Percentiles rank a stretch among this genome's conserved stretches.
phyloP scores from a whole-genome alignment of 2,329 filamentous ascomycete genomes.

The Cryphonectria radicalis region DNA sequence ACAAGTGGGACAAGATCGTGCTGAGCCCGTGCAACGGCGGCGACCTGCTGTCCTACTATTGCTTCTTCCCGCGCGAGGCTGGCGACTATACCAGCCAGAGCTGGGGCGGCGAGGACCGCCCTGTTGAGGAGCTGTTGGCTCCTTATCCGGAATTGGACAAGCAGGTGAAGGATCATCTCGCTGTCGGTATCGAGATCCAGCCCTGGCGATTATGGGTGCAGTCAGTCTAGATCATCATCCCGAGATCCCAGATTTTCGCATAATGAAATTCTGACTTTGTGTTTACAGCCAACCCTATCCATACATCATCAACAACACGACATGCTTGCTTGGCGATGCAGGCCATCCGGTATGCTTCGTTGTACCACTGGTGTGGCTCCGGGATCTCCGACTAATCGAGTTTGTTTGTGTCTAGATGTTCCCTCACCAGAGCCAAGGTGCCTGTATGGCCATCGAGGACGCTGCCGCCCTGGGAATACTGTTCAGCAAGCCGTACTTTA shows the following conservation, averaged over 20 bases:
- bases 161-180: conserved; percentile 60
- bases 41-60: conserved; percentile 69
- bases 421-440: conserved; percentile 71
- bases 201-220: conserved; percentile 71
- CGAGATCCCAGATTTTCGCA: not conserved
- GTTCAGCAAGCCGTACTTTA: conserved; percentile 54
- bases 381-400: not conserved
- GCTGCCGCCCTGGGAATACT: conserved; percentile 65
- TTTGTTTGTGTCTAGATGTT: conserved; percentile 54
- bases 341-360: conserved; percentile 59
- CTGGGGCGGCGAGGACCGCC: conserved; percentile 58
- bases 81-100: conserved; percentile 65
- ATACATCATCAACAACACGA: conserved; percentile 54
- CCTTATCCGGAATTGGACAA: conserved; percentile 64
- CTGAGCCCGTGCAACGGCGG: conserved; percentile 71
- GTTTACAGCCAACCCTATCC: conserved; percentile 55
- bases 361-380: too few species aligned
- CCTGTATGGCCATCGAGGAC: conserved; percentile 71
- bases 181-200: conserved; percentile 64
- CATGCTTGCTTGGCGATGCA: conserved; percentile 68
- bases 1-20: conserved; percentile 71
- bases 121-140: conserved; percentile 62
- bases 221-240: conserved; percentile 31
- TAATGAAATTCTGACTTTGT: conserved; percentile 22
- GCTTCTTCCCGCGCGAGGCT: conserved; percentile 65